Evolutionary conservation across 176 grass and related monocot genomes (phyloP).

Genomic region (Cenchrus purpureus): DNA sequence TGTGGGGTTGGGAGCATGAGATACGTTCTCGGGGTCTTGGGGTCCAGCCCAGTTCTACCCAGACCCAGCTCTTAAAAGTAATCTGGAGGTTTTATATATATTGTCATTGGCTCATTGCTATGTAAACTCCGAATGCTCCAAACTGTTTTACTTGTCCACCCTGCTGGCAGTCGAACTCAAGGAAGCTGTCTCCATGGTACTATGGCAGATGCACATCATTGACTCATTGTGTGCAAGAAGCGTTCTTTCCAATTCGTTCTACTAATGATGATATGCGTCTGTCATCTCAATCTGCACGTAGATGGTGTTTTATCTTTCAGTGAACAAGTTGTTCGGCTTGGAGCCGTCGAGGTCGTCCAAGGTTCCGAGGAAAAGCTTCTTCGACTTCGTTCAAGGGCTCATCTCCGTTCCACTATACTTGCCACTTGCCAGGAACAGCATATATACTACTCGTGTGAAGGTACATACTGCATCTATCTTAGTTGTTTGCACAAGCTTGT

Average conservation of each 20-base stretch:
- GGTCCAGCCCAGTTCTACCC: too few species aligned
- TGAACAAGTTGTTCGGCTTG: constrained; percentile 64
- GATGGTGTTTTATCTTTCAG: constrained; percentile 86
- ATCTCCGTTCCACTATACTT: constrained; percentile 77
- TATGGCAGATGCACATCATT: not conserved
- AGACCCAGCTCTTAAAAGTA: too few species aligned
- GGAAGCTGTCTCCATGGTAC: constrained; percentile 50
- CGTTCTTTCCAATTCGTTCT: not conserved
- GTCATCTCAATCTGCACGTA: not conserved
- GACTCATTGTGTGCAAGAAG: not conserved
- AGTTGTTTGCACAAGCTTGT: not conserved
- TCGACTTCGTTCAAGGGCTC: constrained; percentile 68
- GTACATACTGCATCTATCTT: not conserved
- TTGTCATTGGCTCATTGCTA: too few species aligned
- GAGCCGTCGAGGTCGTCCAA: constrained; percentile 49
- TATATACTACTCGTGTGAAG: constrained; percentile 70
- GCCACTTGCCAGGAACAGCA: constrained; percentile 55
- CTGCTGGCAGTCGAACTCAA: constrained; percentile 51
- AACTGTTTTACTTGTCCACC: constrained; percentile 20
- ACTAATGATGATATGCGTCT: not conserved
- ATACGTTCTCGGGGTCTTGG: too few species aligned
- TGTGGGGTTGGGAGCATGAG: too few species aligned
- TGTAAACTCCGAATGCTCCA: too few species aligned
- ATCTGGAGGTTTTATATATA: too few species aligned
- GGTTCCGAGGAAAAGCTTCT: constrained; percentile 66